These are phyloP conservation scores for Wickerhamomyces bisporus DNA, from an alignment of 805 yeast species.

Conservation along the genomic window DNA sequence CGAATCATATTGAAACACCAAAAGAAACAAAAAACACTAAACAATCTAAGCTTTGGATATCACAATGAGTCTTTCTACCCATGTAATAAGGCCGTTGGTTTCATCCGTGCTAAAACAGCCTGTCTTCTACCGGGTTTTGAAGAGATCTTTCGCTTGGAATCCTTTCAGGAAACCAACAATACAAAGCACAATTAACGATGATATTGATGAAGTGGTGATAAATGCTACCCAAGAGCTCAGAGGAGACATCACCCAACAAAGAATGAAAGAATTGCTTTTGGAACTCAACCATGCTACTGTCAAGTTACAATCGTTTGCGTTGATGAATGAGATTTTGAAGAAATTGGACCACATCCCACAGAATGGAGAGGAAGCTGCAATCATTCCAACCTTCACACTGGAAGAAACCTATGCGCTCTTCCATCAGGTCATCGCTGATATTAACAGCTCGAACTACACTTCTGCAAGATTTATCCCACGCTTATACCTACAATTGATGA, in stretches of 20 bases:
- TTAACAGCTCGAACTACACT: slow-evolving; percentile 14
- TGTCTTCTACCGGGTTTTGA: too few relatives aligned
- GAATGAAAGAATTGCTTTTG: slow-evolving; percentile 3
- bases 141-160: slow-evolving; percentile 6
- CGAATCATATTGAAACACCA: too few relatives aligned
- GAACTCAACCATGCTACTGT: neutral
- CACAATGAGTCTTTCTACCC: too few relatives aligned
- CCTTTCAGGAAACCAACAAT: slow-evolving; percentile 5
- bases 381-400: slow-evolving; percentile 8
- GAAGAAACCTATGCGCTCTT: slow-evolving; percentile 9
- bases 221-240: slow-evolving; percentile 10
- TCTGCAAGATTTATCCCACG: slow-evolving; percentile 21
- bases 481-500: slow-evolving; percentile 17
- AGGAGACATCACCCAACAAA: neutral
- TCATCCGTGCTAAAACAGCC: too few relatives aligned
- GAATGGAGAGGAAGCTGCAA: neutral
- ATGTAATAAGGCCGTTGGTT: too few relatives aligned
- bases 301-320: slow-evolving; percentile 2
- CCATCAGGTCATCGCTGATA: slow-evolving; percentile 5
- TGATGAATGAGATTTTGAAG: slow-evolving; percentile 15
- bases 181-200: slow-evolving; percentile 2
- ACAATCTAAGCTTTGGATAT: too few relatives aligned
- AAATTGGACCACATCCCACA: slow-evolving; percentile 9
- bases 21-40: too few relatives aligned
- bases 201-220: slow-evolving; percentile 5